phyloP scores from a whole-genome alignment of 306 rosid species.

The Cicer pinnatifidum region DNA sequence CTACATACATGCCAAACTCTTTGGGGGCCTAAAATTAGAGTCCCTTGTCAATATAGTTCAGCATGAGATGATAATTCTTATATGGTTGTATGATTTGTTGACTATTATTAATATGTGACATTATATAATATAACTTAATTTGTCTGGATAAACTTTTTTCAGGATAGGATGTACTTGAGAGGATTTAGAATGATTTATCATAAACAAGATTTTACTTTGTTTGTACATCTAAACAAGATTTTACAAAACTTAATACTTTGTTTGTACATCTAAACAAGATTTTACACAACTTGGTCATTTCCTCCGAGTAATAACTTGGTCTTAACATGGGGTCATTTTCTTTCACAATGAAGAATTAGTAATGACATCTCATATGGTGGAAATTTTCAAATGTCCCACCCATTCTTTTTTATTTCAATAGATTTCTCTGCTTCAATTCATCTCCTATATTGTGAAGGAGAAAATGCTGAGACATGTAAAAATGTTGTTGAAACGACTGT shows the following conservation, averaged over 20 bases:
- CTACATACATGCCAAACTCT: slow-evolving; percentile 39
- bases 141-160: not conserved
- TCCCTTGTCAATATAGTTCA: slow-evolving; percentile 25
- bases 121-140: not conserved
- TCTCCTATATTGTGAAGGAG: not conserved
- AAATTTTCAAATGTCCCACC: not conserved
- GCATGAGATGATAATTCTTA: slow-evolving; percentile 24
- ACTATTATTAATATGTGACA: slow-evolving; percentile 23
- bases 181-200: slow-evolving; percentile 26
- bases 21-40: slow-evolving; percentile 29
- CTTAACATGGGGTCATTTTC: slow-evolving; percentile 15
- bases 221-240: not conserved
- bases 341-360: slow-evolving; percentile 15
- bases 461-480: not conserved
- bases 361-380: slow-evolving; percentile 25
- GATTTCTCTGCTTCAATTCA: slow-evolving; percentile 5
- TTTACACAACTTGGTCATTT: slow-evolving; percentile 10
- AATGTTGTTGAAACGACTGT: not conserved
- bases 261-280: not conserved
- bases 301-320: not conserved
- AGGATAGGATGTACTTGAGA: slow-evolving; percentile 16
- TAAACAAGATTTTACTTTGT: not conserved
- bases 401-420: not conserved
- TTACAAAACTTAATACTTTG: too few species aligned
- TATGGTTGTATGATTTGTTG: slow-evolving; percentile 21